A percentile compares a stretch with the other conserved stretches of the same genome.
phyloP scores from a whole-genome alignment of 148 eudicot species.

The Diospyros kaki region DNA sequence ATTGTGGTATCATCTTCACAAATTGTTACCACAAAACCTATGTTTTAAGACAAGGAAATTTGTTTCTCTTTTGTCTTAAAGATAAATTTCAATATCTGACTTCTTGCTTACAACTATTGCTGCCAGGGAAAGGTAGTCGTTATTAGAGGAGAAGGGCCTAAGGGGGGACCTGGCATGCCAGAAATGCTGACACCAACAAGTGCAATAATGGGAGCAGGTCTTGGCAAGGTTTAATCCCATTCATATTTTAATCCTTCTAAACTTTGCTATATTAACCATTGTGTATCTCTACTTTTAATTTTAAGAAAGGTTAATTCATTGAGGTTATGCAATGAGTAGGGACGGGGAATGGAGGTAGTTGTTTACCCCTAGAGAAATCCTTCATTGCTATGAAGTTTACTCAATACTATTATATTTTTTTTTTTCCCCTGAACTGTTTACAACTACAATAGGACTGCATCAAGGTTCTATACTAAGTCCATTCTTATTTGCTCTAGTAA shows the following conservation, averaged over 20 bases:
- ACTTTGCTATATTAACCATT: background rate
- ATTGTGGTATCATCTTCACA: background rate
- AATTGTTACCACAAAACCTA: background rate
- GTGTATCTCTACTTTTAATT: background rate
- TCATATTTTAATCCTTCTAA: slow-evolving; percentile 7
- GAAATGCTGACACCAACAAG: slow-evolving; percentile 99
- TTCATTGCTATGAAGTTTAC: no score
- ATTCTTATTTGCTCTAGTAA: no score
- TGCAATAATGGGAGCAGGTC: slow-evolving; percentile 99
- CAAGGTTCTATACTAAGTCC: no score
- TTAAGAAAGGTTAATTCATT: background rate
- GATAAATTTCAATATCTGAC: slow-evolving; percentile 1
- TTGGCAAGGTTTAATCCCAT: slow-evolving; percentile 65
- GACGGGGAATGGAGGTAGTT: background rate
- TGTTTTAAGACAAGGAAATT: background rate
- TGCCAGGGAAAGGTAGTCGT: slow-evolving; percentile 87
- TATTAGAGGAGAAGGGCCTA: slow-evolving; percentile 97
- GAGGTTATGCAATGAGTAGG: background rate
- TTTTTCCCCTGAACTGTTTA: background rate
- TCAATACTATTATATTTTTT: no score
- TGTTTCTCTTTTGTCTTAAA: slow-evolving; percentile 1
- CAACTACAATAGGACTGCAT: no score
- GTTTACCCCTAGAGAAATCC: no score
- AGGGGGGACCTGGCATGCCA: slow-evolving; percentile 99
- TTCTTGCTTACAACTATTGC: slow-evolving; percentile 5